Evolutionary conservation across 2,329 filamentous ascomycete species (phyloP).

Genomic region (Colletotrichum plurivorum): DNA sequence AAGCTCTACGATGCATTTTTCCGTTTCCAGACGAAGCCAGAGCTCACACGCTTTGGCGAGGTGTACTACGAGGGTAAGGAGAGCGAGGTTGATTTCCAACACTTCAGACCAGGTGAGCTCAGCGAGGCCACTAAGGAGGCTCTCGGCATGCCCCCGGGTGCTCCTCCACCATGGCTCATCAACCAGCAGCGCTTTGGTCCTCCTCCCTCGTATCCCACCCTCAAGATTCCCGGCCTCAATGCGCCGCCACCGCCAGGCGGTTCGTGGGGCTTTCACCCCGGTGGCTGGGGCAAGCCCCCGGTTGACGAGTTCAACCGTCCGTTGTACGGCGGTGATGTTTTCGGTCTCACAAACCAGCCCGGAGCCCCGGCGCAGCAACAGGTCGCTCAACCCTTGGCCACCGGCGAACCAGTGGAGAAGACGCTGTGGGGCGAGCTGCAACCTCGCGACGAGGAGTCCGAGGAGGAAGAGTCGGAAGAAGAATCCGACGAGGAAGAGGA

Average conservation of each 20-base stretch:
- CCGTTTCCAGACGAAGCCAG: conserved; percentile 95
- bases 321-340: conserved; percentile 94
- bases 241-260: conserved; percentile 91
- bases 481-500: conserved; percentile 79
- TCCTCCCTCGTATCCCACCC: conserved; percentile 93
- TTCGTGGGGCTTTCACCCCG: conserved; percentile 94
- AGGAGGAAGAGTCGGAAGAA: conserved; percentile 81
- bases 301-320: conserved; percentile 94
- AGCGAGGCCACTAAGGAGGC: conserved; percentile 93
- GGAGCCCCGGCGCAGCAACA: conserved; percentile 53
- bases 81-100: conserved; percentile 93
- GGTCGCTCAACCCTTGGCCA: conserved; percentile 48
- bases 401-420: conserved; percentile 87
- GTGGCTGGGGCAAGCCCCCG: conserved; percentile 96
- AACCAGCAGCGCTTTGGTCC: conserved; percentile 96
- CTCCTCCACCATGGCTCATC: conserved; percentile 96
- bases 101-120: conserved; percentile 90
- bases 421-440: conserved; percentile 94
- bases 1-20: conserved; percentile 99
- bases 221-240: conserved; percentile 95
- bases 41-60: conserved; percentile 93
- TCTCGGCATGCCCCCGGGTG: conserved; percentile 91
- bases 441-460: conserved; percentile 80
- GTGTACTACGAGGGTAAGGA: conserved; percentile 99
- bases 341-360: conserved; percentile 76